These are phyloP conservation scores for Cichorium intybus DNA, from an alignment of 140 eudicot genomes.

Conservation along the genomic window DNA sequence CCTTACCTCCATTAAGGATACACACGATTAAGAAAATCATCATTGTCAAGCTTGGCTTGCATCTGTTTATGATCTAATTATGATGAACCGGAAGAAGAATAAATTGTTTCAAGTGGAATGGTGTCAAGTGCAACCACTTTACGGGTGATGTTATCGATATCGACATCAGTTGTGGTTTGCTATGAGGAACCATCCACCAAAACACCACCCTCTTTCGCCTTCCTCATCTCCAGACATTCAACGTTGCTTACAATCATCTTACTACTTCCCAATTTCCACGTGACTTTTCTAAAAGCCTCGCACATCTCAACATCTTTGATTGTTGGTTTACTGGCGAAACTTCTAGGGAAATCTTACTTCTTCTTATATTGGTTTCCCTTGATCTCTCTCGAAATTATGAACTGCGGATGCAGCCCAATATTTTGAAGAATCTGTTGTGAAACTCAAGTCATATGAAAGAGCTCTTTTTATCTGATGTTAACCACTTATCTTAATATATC, in stretches of 20 bases:
- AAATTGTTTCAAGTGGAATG: conserved; percentile 12
- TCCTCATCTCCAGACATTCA: conserved; percentile 1
- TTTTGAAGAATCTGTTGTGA: background rate
- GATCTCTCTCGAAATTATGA: background rate
- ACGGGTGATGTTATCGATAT: conserved; percentile 11
- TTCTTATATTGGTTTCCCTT: background rate
- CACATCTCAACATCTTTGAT: conserved; percentile 22
- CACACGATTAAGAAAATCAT: too few species aligned
- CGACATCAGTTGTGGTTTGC: conserved; percentile 3
- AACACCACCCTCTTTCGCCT: conserved; percentile 24
- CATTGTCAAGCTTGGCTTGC: too few species aligned
- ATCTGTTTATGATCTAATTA: too few species aligned
- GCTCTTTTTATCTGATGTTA: background rate
- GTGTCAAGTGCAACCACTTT: conserved; percentile 1
- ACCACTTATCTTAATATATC: conserved; percentile 6
- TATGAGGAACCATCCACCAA: background rate
- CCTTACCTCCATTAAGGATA: background rate
- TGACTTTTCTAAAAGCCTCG: conserved; percentile 1
- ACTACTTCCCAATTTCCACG: conserved; percentile 4
- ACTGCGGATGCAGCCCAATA: background rate
- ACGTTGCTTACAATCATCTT: background rate
- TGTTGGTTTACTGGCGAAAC: background rate
- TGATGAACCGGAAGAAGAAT: background rate
- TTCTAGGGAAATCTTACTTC: background rate
- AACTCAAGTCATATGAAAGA: conserved; percentile 9